Conservation (phyloP, 164 flowering plant genomes). For the Dillenia turbinata region DNA sequence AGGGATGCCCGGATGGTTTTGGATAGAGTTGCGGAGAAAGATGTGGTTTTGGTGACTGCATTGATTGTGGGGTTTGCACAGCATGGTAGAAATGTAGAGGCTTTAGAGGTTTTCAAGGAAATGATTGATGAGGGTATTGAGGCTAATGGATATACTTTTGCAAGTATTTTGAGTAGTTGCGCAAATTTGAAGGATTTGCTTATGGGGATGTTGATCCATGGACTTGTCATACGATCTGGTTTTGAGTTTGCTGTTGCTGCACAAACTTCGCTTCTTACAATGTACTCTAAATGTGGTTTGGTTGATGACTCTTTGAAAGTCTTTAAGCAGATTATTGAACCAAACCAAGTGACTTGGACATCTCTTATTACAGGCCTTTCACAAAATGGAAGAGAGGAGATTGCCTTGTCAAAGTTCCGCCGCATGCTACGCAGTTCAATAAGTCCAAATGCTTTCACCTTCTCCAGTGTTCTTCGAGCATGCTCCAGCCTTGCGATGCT, state of each 20-base stretch:
- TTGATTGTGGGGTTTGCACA: conserved; percentile 59
- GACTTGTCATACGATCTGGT: conserved; percentile 36
- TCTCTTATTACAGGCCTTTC: conserved; percentile 47
- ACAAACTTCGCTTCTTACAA: conserved; percentile 53
- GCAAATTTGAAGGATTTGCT: conserved; percentile 32
- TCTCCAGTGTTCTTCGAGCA: conserved; percentile 40
- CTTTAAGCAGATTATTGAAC: conserved; percentile 28
- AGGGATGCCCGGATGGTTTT: conserved; percentile 37
- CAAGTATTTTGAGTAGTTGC: conserved; percentile 48
- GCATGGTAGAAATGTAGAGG: conserved; percentile 34
- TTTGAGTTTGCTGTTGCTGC: conserved; percentile 31
- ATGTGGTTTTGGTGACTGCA: conserved; percentile 51
- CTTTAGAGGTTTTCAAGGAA: conserved; percentile 31
- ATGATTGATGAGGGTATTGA: conserved; percentile 36
- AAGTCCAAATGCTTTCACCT: conserved; percentile 41
- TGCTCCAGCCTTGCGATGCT: conserved; percentile 48
- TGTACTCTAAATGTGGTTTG: conserved; percentile 56
- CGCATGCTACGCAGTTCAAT: conserved; percentile 36
- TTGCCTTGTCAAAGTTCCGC: conserved; percentile 32
- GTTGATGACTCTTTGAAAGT: conserved; percentile 40
- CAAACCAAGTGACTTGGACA: conserved; percentile 59
- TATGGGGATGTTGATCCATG: conserved; percentile 44
- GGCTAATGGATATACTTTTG: conserved; percentile 48
- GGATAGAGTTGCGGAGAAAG: conserved; percentile 34
- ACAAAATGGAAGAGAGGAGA: conserved; percentile 48